Base-by-base conservation (phyloP, 768 basidiomycete genomes). In the Erythrobasidium yunnanense region DNA sequence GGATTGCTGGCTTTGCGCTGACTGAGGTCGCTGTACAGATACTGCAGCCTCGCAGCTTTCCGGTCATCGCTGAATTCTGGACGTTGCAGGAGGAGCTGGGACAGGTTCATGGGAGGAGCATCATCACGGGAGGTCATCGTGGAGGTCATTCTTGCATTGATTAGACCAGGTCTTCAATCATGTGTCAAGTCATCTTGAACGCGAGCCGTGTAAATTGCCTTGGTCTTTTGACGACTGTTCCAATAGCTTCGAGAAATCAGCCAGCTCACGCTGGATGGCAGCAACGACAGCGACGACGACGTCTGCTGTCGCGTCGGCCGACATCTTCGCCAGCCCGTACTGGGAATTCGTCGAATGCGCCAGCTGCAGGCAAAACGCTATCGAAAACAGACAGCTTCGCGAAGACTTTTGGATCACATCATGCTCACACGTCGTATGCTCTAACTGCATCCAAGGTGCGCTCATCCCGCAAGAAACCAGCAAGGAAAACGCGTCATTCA, bases 311-410 rank as follows among this genome's bases (percentile, higher is more conserved):
- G n/a, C n/a, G n/a, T n/a, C n/a, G n/a, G n/a, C n/a, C n/a, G n/a
- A n/a, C 38, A n/a, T 11, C 38, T n/a, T 42, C 38, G 49, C 17
- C 17, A 51, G 49, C 49, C 8, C 11, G 8, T 32, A 63, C 33
- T 63, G 60, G 60, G 27, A 51, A n/a, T 63, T 49, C 22, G 60
- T 63, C 46, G 60, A 63, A 38, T 63, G 60, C 47, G n/a, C 47
- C 46, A 49, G 38, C 32, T 63, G 60, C 47, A 30, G 60, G 17
- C 47, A 63, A 23, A 49, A 5, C 27, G 60, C 45, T 51, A 27
- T 49, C 45, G 47, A 49, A 46, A 34, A 30, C 23, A 34, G 38
- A 3, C 60, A 51, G 49, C 42, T 63, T n/a, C 46, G 60, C 29
- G 46, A 46, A 25, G 60, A 63, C 60, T 51, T 63, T 23, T 32